These are phyloP conservation scores for Phialophora tarda DNA, from an alignment of 2,329 filamentous ascomycete genomes.

Conservation along the genomic window DNA sequence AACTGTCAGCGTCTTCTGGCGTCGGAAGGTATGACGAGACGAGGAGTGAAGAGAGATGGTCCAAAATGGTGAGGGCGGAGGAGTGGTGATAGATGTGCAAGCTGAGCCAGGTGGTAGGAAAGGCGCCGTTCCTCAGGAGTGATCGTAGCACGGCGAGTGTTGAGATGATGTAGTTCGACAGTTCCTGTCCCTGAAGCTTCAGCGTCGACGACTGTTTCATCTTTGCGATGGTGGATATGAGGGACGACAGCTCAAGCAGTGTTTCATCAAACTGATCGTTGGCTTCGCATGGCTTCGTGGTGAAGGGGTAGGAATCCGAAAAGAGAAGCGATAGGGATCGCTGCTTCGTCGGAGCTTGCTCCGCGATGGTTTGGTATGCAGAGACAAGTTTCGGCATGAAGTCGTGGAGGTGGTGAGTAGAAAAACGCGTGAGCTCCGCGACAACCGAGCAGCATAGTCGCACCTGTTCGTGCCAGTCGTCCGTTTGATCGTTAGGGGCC, in stretches of 20 bases:
- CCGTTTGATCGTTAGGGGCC: conserved; percentile 76
- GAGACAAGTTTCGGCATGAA: conserved; percentile 91
- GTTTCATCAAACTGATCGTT: conserved; percentile 78
- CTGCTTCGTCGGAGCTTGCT: conserved; percentile 64
- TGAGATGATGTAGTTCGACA: conserved; percentile 68
- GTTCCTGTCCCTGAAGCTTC: conserved; percentile 54
- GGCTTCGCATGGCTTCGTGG: conserved; percentile 68
- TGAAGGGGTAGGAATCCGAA: conserved; percentile 87
- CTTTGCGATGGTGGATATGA: conserved; percentile 81
- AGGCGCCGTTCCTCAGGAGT: conserved; percentile 85
- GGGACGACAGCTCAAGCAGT: conserved; percentile 83
- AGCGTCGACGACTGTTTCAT: conserved; percentile 76
- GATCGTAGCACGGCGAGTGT: conserved; percentile 85
- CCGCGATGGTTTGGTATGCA: conserved; percentile 79
- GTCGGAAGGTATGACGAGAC: conserved; percentile 84
- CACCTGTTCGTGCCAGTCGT: conserved; percentile 91
- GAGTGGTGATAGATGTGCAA: conserved; percentile 92
- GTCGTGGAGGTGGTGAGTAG: conserved; percentile 80
- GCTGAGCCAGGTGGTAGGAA: conserved; percentile 88
- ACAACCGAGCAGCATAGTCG: conserved; percentile 91
- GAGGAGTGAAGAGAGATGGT: conserved; percentile 79
- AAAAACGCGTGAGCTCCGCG: conserved; percentile 78
- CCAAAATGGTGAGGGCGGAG: conserved; percentile 82
- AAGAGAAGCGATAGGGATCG: conserved; percentile 82
- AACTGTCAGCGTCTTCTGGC: conserved; percentile 87